Evolutionary conservation across 1,284 basidiomycete species (phyloP), one percentile per base, ranked within the genome.

Genomic region (Takashimella koratensis): DNA sequence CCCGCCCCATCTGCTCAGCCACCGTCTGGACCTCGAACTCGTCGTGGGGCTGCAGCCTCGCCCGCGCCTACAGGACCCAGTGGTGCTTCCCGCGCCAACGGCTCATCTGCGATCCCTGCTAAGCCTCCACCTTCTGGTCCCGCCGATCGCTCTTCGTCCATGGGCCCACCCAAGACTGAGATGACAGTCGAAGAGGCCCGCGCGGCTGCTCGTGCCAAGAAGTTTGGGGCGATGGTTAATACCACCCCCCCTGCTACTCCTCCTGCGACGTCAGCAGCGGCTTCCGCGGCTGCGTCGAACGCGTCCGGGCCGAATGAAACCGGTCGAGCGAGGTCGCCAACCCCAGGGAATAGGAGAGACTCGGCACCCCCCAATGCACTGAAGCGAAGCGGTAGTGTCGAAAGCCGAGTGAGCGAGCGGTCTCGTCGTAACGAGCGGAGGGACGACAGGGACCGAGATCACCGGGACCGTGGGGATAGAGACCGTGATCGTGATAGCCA

Each of bases 361-460:
- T 46, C 21, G 21, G 53, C 52, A 24, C 47, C 45, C 10, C 39
- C 46, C 45, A 47, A n/a, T 22, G 57, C 51, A 47, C 39, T 46
- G 39, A 54, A 27, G 23, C 57, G 71, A 30, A 66, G 61, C 41
- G 65, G 63, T 2, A 73, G 70, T 50, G 65, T 67, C 0, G 73
- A 75, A 25, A 68, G 65, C 45, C 58, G 67, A 27, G 53, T 58
- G 24, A 73, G 60, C 44, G 67, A 66, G 24, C 54, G 67, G 5
- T 56, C 64, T 12, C 49, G 62, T 42, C 57, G 60, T 19, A 49
- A 24, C 3, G 54, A 58, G 24, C 41, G 51, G 39, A 27, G 58
- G 45, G 60, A 63, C 41, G 47, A 49, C 21, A 59, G 59, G 23
- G 62, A 63, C 25, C 46, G 52, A 25, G 47, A 49, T 21, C 27